Conservation (phyloP, 1,139 yeast genomes). For the Saccharomyces hybrid region DNA sequence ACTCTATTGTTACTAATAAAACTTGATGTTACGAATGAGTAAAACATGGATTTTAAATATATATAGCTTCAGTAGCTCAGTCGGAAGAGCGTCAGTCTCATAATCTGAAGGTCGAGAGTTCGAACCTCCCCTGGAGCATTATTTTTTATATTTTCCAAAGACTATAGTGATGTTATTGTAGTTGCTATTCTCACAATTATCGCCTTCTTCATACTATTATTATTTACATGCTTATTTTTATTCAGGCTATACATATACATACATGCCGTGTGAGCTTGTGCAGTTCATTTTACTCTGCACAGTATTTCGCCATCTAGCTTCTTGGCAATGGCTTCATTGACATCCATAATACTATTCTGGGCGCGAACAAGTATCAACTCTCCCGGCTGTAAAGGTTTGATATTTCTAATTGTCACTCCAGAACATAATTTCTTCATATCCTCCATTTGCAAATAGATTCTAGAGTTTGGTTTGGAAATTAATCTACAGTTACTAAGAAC, state of each 20-base stretch:
- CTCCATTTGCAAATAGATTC: constrained; percentile 52
- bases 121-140: constrained; percentile 48
- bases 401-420: constrained; percentile 67
- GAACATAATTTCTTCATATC: constrained; percentile 70
- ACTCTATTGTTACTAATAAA: too few species aligned
- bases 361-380: constrained; percentile 68
- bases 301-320: constrained; percentile 70
- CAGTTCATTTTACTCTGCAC: constrained; percentile 53
- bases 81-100: constrained; percentile 34
- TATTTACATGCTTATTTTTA: background rate
- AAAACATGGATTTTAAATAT: too few species aligned
- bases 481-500: constrained; percentile 67
- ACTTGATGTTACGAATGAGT: too few species aligned
- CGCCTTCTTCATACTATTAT: background rate
- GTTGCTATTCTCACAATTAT: background rate
- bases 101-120: constrained; percentile 35
- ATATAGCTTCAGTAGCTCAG: constrained; percentile 36
- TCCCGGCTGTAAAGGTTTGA: constrained; percentile 82
- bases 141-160: constrained; percentile 12
- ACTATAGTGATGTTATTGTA: background rate
- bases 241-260: background rate
- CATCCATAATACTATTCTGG: constrained; percentile 53
- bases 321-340: constrained; percentile 78
- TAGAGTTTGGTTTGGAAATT: constrained; percentile 79
- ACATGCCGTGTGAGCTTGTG: background rate